These are phyloP conservation scores for Aspergillus indologenus DNA, from an alignment of 495 filamentous ascomycete species.

Conservation along the genomic window DNA sequence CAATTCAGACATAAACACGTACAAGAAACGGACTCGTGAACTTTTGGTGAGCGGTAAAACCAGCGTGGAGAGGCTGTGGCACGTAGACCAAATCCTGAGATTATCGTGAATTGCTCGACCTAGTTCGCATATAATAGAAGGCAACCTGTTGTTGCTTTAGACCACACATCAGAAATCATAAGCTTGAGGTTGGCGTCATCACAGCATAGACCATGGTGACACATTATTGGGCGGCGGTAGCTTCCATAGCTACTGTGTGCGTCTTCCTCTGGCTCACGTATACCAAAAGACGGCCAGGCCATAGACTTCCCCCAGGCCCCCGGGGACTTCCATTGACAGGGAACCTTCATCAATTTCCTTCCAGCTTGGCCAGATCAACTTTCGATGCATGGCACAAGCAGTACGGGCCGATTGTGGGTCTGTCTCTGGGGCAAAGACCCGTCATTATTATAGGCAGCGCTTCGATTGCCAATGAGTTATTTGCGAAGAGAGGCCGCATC, in stretches of 20 bases:
- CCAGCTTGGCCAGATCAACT: background rate
- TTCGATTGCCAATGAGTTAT: conserved; percentile 14
- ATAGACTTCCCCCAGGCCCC: background rate
- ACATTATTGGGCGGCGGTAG: background rate
- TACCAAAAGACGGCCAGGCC: background rate
- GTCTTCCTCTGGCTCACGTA: background rate
- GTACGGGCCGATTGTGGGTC: background rate
- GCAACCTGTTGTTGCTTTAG: no score
- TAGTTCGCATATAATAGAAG: no score
- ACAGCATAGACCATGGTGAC: background rate
- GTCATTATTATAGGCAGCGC: conserved; percentile 12
- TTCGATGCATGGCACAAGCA: conserved; percentile 20
- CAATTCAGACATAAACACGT: no score
- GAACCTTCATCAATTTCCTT: conserved; percentile 22
- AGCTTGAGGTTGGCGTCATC: background rate
- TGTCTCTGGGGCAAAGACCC: background rate
- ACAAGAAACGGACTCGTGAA: no score
- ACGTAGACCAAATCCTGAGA: no score
- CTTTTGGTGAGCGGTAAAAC: no score
- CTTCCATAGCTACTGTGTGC: background rate
- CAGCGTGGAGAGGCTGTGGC: no score
- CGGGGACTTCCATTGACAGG: conserved; percentile 21
- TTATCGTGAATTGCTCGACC: no score
- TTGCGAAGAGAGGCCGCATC: conserved; percentile 17
- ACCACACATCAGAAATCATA: no score